Evolutionary conservation across 1,139 yeast genomes (phyloP).

Genomic region (Taiozyma onychis): DNA sequence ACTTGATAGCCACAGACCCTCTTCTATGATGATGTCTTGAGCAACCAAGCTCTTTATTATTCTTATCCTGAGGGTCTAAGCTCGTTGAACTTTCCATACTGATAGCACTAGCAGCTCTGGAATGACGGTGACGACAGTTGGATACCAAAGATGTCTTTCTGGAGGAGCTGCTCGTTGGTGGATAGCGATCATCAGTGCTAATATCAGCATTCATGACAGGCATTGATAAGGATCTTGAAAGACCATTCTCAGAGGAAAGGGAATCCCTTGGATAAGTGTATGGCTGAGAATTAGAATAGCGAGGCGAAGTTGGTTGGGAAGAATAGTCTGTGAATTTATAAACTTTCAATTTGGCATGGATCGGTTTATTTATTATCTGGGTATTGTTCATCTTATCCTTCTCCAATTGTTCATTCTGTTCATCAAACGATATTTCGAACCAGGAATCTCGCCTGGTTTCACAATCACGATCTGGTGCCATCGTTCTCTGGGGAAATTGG

Average conservation of each 20-base stretch:
- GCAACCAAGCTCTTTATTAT: slow-evolving; percentile 6
- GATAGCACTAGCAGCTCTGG: background rate
- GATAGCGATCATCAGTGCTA: background rate
- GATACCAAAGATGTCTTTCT: slow-evolving; percentile 7
- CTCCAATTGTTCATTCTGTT: background rate
- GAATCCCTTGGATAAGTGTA: background rate
- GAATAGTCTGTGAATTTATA: background rate
- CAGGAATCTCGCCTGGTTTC: background rate
- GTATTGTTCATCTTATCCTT: background rate
- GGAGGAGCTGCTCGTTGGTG: background rate
- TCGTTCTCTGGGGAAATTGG: background rate
- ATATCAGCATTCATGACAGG: background rate
- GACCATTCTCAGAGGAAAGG: background rate
- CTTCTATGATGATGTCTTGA: slow-evolving; percentile 24
- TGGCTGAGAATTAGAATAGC: background rate
- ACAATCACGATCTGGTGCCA: background rate
- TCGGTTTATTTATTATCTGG: slow-evolving; percentile 1
- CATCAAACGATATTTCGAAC: background rate
- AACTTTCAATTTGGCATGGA: background rate
- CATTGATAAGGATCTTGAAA: slow-evolving; percentile 5
- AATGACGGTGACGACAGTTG: slow-evolving; percentile 2
- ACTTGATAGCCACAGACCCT: slow-evolving; percentile 23
- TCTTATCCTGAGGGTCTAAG: background rate
- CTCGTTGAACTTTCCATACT: background rate
- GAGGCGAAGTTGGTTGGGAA: background rate